A percentile compares a stretch with the other conserved stretches of the same genome.
Evolutionary conservation across 192 early-diverging fungal genomes (phyloP).

Genomic region (Linnemannia elongata): DNA sequence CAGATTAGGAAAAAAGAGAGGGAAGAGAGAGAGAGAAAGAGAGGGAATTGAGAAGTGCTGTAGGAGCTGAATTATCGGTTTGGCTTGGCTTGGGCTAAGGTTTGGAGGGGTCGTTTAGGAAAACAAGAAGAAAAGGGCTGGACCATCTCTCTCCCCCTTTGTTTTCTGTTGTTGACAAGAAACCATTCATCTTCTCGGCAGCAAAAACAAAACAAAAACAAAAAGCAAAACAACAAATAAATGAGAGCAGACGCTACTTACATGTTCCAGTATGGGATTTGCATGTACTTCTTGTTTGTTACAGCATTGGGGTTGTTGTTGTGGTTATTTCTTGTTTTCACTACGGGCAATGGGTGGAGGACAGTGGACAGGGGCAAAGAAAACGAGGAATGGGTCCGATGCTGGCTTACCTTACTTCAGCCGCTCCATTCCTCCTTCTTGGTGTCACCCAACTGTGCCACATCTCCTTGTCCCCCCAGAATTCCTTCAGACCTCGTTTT

Average conservation of each 20-base stretch:
- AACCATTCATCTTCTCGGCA: not conserved
- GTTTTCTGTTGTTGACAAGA: not conserved
- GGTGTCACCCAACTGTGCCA: constrained; percentile 3
- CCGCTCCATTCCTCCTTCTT: not conserved
- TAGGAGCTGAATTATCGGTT: not conserved
- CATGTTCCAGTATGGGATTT: not conserved
- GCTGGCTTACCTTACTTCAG: not conserved
- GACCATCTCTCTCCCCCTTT: not conserved
- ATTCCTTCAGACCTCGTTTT: not conserved
- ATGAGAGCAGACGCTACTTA: not conserved
- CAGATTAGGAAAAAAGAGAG: not conserved
- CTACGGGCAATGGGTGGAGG: not conserved
- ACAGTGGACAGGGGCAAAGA: not conserved
- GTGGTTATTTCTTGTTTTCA: not conserved
- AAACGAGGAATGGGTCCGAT: not conserved
- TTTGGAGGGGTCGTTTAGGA: too few species aligned
- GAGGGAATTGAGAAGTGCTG: too few species aligned
- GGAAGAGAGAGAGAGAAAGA: too few species aligned
- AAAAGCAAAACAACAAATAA: too few species aligned
- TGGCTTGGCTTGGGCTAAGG: not conserved
- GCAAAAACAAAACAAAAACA: not conserved
- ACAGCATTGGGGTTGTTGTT: not conserved
- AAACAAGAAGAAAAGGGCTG: not conserved
- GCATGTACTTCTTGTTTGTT: not conserved
- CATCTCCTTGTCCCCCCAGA: not conserved